phyloP scores from a whole-genome alignment of 1,284 basidiomycete species.

The Taiwanofungus camphoratus region DNA sequence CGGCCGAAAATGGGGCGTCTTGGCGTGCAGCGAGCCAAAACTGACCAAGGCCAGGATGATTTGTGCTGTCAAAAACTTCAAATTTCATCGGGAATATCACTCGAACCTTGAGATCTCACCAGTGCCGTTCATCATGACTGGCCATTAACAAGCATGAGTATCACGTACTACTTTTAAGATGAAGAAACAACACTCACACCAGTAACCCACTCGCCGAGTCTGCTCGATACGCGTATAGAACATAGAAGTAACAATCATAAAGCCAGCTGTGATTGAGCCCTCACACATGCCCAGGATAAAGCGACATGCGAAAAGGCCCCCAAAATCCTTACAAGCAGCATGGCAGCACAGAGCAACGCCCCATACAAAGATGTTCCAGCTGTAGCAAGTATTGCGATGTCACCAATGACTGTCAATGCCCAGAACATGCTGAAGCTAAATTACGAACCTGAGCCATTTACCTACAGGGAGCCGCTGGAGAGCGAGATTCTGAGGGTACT shows the following conservation, averaged over 20 bases:
- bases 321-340: constrained; percentile 70
- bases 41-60: constrained; percentile 69
- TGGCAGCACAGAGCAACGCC: constrained; percentile 55
- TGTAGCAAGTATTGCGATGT: constrained; percentile 19
- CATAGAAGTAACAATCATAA: constrained; percentile 73
- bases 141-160: neutral
- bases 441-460: constrained; percentile 69
- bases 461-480: constrained; percentile 73
- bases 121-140: constrained; percentile 23
- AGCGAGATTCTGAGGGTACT: constrained; percentile 69
- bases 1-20: constrained; percentile 45
- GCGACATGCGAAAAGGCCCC: constrained; percentile 58
- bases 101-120: constrained; percentile 6
- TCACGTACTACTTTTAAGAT: neutral
- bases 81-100: neutral
- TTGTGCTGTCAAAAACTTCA: constrained; percentile 22
- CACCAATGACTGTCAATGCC: neutral
- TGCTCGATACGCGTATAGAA: constrained; percentile 77
- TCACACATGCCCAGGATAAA: constrained; percentile 72
- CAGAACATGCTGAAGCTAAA: neutral
- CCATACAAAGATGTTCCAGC: constrained; percentile 69
- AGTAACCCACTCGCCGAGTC: constrained; percentile 67
- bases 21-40: constrained; percentile 63
- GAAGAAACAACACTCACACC: constrained; percentile 47
- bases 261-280: constrained; percentile 73